Percentiles rank a stretch among this genome's conserved stretches.
Evolutionary conservation across 495 filamentous ascomycete species (phyloP).

Genomic region (Xylaria grammica): DNA sequence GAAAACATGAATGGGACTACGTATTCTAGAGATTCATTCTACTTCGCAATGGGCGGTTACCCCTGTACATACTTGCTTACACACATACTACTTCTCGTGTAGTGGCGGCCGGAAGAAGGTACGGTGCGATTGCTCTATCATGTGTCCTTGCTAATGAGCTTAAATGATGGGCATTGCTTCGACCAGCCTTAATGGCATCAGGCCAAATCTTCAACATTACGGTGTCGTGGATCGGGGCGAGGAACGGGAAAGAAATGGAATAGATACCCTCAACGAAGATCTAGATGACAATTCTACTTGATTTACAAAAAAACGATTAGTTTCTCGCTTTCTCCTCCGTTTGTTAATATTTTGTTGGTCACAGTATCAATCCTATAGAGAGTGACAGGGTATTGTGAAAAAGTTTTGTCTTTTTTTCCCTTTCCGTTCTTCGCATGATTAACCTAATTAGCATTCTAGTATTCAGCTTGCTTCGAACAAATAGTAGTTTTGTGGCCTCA

Average conservation of each 20-base stretch:
- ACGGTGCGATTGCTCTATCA: background rate
- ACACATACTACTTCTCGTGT: background rate
- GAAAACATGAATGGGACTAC: too few relatives aligned
- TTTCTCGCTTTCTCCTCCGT: background rate
- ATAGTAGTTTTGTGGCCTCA: background rate
- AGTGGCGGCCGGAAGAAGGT: background rate
- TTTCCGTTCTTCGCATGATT: background rate
- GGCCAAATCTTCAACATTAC: conserved; percentile 14
- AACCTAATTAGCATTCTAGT: background rate
- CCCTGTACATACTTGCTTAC: background rate
- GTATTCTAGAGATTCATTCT: background rate
- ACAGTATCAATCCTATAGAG: background rate
- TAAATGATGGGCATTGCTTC: too few relatives aligned
- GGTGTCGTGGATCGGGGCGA: background rate
- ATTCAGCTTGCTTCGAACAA: background rate
- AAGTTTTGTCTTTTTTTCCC: background rate
- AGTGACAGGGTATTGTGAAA: background rate
- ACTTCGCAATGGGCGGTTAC: background rate
- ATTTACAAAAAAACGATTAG: background rate
- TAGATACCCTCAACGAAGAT: conserved; percentile 29
- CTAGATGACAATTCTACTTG: conserved; percentile 15
- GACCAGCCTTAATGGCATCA: too few relatives aligned
- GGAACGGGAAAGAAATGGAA: background rate
- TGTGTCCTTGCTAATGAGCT: too few relatives aligned
- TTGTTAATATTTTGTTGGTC: too few relatives aligned